Base-by-base conservation (phyloP, 208 protist genomes). In the Zelonia costaricensis region DNA sequence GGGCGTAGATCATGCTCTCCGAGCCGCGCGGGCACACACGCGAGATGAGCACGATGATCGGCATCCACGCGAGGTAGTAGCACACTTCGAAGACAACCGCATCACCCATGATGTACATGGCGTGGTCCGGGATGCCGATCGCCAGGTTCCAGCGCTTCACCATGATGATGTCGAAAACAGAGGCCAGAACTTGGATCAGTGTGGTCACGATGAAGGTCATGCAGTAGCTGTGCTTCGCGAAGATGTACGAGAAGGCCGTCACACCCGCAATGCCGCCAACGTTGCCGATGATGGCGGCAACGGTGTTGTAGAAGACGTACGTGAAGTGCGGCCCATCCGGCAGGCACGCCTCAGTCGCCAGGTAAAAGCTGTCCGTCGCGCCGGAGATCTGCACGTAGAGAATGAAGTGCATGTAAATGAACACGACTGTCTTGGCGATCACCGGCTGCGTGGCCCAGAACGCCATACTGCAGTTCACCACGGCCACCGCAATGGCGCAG, bases 201-300 rank as follows among this genome's bases (percentile, higher is more conserved):
- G 71, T 87, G 8, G 80, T 84, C 18, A 81, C 49, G 23, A 85
- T 67, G 54, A 91, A 86, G 20, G 75, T 73, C 15, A 85, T 23
- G 4, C 80, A 75, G 45, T 86, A 88, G 61, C 67, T 77, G 40
- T 61, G 65, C 45, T 75, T 67, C 13, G 69, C 52, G 69, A 91
- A 85, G 49, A 83, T 67, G 54, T 82, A 78, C 23, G 65, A 56
- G 65, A 91, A 91, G 16, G 75, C 23, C 20, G 57, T 61, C 18
- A 82, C 62, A 39, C 79, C 83, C 20, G 74, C 15, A 1, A 84
- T 40, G 39, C 68, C 78, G 31, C 63, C 76, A 45, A 78, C 39
- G 49, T 71, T 74, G 40, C 64, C 74, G 36, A 86, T 70, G 27
- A 81, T 55, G 16, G 54, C 25, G 0, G 62, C 52, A 30, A 81